Base-by-base conservation (phyloP, 352 stramenopile genomes). In the Pelagophyceae sp. region DNA sequence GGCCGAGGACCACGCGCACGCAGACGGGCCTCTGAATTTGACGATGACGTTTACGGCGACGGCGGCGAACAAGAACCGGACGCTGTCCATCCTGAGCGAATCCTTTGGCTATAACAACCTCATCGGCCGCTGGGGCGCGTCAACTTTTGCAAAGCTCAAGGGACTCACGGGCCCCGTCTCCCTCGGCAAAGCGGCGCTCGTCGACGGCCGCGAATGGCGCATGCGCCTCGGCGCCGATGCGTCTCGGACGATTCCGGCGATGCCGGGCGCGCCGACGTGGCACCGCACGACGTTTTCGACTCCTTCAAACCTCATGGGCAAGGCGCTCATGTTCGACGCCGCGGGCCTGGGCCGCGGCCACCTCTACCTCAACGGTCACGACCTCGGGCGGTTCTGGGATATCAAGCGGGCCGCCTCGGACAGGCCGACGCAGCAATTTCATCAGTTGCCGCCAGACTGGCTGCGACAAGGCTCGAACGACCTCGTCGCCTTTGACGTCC, bases 321-420 rank as follows among this genome's bases (percentile, higher is more conserved):
- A 78, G 40, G 50, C 29, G 80, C 79, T 50, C 77, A 79, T 63
- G 61, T 77, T 29, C 74, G 79, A 71, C 69, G 77, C 69, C 64
- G 76, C 27, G 75, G 82, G 38, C 31, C 27, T 74, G 32, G 38
- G 5, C 25, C 29, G 29, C 69, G 83, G 83, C 27, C 78, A 85
- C 63, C 63, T 85, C 6, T 86, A 51, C 40, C 38, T 87, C 0
- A 87, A 87, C 77, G 82, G 82, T 19, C 67, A 80, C 23, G 80
- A 85, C 58, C 64, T 87, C 5, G 83, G 83, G 54, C 54, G 78
- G 31, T 85, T 77, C 72, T 87, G 83, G 83, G 84, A 84, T 74
- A 84, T 86, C 32, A 83, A 81, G 40, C 76, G 76, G 37, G 11
- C 11, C 11, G 45, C 11, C 45, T 54, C 45, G 45, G 23, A 11